phyloP scores from a whole-genome alignment of 768 basidiomycete species.

The Agrocybe praecox region DNA sequence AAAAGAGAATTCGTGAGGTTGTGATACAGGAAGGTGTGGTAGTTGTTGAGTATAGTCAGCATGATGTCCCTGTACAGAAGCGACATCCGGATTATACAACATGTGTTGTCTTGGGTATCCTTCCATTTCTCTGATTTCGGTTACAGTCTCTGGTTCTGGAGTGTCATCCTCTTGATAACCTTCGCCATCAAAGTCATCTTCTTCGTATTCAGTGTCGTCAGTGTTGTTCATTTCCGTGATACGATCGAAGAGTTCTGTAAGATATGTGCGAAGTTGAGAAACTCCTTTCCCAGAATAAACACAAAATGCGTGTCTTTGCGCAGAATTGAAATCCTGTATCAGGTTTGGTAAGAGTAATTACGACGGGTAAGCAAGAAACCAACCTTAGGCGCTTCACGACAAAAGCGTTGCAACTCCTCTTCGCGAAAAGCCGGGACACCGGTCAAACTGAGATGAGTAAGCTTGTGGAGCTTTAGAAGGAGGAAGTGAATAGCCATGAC shows the following conservation, averaged over 20 bases:
- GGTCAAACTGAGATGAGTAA: slow-evolving; percentile 96
- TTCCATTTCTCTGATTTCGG: slow-evolving; percentile 33
- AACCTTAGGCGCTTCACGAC: slow-evolving; percentile 86
- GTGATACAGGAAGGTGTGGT: slow-evolving; percentile 14
- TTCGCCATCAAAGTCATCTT: slow-evolving; percentile 58
- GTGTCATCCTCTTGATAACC: slow-evolving; percentile 50
- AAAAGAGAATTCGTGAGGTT: slow-evolving; percentile 35
- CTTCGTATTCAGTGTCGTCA: slow-evolving; percentile 70
- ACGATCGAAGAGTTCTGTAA: slow-evolving; percentile 75
- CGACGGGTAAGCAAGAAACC: slow-evolving; percentile 3
- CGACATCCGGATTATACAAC: slow-evolving; percentile 23
- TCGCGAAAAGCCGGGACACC: slow-evolving; percentile 92
- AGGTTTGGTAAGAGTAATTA: slow-evolving; percentile 6
- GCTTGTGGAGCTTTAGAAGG: slow-evolving; percentile 82
- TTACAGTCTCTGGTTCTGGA: slow-evolving; percentile 42
- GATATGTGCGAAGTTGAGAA: slow-evolving; percentile 73
- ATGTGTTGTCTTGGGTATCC: slow-evolving; percentile 31
- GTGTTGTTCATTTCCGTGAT: slow-evolving; percentile 74
- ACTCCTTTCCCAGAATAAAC: slow-evolving; percentile 96
- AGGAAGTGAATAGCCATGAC: slow-evolving; percentile 91
- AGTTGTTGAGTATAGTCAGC: slow-evolving; percentile 12
- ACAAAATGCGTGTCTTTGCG: slow-evolving; percentile 90
- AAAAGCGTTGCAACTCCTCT: slow-evolving; percentile 85
- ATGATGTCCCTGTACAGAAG: slow-evolving; percentile 11
- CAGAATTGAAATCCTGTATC: slow-evolving; percentile 84